Evolutionary conservation across 2,329 filamentous ascomycete species (phyloP), one percentile per base, ranked within the genome.

Genomic region (Sporothrix brunneoviolacea): DNA sequence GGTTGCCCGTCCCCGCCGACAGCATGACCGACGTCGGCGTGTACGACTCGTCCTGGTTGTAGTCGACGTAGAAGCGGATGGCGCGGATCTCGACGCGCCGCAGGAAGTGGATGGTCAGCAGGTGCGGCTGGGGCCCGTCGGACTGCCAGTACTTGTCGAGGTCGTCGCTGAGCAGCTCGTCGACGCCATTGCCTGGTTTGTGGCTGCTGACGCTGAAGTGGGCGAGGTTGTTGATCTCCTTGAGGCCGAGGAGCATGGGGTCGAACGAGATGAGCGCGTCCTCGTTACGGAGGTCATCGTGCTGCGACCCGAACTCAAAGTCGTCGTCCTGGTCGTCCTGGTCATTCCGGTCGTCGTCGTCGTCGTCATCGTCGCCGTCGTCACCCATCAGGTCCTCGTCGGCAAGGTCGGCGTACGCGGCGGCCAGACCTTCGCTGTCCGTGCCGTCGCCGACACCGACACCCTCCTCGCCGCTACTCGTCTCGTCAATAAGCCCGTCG

Each of bases 1-100:
- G 93, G 57, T 90, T 86, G 39, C 90, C 89, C 56, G 89, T 95
- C 12, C 93, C 93, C 0, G 91, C 91, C 33, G 86, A 81, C 63
- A 97, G 90, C 41, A 86, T 74, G 61, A 98, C 94, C 60, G 90
- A 88, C 1, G 91, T 97, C 0, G 93, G 93, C 3, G 93, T 98
- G 66, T 98, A 98, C 38, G 87, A 93, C 69, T 98, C 93, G 67
- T 98, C 93, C 48, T 88, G 81, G 55, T 85, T 83, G 66, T 95
- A 95, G 69, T 98, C 91, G 39, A 98, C 83, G 59, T 86, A 91
- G 60, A 93, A 81, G n/a, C 87, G 78, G 46, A 93, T 82, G 24
- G 83, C 81, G 5, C 84, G 82, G 55, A 93, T 89, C 53, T 83
- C 83, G 38, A 91, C 88, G 8, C 87, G 79, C 60, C 90, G 89